phyloP scores from a whole-genome alignment of 768 basidiomycete genomes.

The Naganishia vaughanmartiniae region DNA sequence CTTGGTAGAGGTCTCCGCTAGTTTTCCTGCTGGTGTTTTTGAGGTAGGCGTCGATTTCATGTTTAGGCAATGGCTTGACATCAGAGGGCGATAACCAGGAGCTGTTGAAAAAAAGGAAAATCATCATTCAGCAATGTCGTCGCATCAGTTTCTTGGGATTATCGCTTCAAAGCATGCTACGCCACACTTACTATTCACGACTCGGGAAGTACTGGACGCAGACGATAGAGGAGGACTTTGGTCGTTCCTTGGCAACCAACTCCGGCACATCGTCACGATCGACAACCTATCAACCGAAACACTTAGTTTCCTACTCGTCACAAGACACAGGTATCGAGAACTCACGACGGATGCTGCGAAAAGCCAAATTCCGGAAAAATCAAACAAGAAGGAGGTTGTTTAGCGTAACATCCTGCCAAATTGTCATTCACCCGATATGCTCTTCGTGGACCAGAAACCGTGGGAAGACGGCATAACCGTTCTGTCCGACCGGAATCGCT shows the following conservation, averaged over 20 bases:
- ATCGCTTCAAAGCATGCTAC: constrained; percentile 9
- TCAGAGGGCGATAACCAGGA: constrained; percentile 81
- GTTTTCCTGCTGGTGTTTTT: constrained; percentile 68
- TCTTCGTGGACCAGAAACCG: too few species aligned
- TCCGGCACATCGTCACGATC: constrained; percentile 63
- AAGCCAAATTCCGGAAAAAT: neutral
- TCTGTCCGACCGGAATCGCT: too few species aligned
- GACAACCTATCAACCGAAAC: constrained; percentile 62
- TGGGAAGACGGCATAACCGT: too few species aligned
- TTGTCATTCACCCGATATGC: neutral
- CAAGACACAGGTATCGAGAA: neutral
- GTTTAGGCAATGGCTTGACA: constrained; percentile 69
- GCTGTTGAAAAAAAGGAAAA: constrained; percentile 54
- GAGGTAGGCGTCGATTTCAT: constrained; percentile 83
- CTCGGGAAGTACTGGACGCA: constrained; percentile 85
- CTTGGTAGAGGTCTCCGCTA: constrained; percentile 69
- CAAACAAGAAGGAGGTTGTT: neutral
- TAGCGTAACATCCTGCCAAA: neutral
- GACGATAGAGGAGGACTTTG: constrained; percentile 73
- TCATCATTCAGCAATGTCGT: neutral
- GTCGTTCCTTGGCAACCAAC: constrained; percentile 67
- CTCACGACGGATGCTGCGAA: constrained; percentile 9
- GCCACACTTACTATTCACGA: constrained; percentile 78
- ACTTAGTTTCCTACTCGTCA: neutral
- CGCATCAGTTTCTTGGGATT: too few species aligned